Conservation (phyloP, 2,329 filamentous ascomycete genomes). For the Phaeosphaeriaceae sp. region DNA sequence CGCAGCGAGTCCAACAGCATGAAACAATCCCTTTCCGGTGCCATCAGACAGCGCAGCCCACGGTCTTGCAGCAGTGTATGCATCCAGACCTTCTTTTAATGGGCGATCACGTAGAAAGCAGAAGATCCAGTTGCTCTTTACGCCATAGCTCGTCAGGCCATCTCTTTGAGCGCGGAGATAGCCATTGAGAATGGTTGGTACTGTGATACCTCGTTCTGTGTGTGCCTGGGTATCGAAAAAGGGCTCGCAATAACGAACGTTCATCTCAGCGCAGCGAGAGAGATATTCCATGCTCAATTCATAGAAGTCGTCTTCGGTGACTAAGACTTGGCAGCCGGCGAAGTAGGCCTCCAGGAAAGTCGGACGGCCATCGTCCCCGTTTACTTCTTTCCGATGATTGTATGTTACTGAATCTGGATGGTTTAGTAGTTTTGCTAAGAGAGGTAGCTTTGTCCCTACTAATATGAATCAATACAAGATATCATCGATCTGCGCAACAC, state of each 20-base stretch:
- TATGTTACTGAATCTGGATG: conserved; percentile 17
- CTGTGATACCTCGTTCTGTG: conserved; percentile 66
- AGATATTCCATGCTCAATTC: conserved; percentile 52
- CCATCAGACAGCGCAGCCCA: conserved; percentile 29
- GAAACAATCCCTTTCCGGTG: conserved; percentile 49
- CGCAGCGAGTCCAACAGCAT: conserved; percentile 56
- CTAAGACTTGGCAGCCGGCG: conserved; percentile 38
- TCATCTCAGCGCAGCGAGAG: conserved; percentile 40
- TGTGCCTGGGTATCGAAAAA: conserved; percentile 83
- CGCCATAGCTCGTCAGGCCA: conserved; percentile 5
- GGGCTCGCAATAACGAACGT: conserved; percentile 62
- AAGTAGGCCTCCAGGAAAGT: conserved; percentile 35
- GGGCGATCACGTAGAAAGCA: conserved; percentile 54
- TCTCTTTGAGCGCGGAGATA: conserved; percentile 31
- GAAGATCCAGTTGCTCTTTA: conserved; percentile 47
- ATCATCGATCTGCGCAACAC: not conserved
- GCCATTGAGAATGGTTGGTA: conserved; percentile 64
- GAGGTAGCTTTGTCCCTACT: too few species aligned
- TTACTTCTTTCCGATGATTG: conserved; percentile 20
- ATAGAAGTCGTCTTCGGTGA: conserved; percentile 48
- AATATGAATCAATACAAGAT: too few species aligned
- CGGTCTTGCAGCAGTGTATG: conserved; percentile 49
- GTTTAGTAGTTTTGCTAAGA: too few species aligned
- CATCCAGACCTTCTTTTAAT: conserved; percentile 47
- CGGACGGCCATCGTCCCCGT: conserved; percentile 31